A percentile compares a stretch with the other conserved stretches of the same genome.
These are phyloP conservation scores for Zoysia japonica DNA, from an alignment of 176 grass and related monocot genomes.

Conservation along the genomic window DNA sequence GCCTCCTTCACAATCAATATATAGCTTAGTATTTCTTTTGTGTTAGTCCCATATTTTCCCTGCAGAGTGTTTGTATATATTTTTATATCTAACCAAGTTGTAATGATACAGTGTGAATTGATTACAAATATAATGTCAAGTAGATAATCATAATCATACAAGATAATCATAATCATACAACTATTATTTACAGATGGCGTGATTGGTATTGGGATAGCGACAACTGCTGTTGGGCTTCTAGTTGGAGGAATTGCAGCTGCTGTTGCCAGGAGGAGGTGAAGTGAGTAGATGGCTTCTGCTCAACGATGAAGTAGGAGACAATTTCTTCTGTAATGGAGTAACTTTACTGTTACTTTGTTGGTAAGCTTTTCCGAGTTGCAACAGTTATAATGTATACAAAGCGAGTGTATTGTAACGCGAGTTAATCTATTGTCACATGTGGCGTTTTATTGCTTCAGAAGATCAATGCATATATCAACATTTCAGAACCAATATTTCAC, in stretches of 20 bases:
- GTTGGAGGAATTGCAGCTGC: slow-evolving; percentile 82
- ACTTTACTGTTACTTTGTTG: background rate
- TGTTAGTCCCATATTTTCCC: background rate
- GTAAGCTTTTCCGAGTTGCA: background rate
- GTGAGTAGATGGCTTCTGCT: background rate
- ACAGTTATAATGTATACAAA: slow-evolving; percentile 31
- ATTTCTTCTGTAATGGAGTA: background rate
- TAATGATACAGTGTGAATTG: background rate
- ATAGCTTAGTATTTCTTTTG: background rate
- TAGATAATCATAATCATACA: background rate
- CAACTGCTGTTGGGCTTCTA: slow-evolving; percentile 71
- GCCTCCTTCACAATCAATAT: background rate
- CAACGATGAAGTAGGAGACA: background rate
- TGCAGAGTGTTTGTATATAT: background rate
- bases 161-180: background rate
- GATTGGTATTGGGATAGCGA: slow-evolving; percentile 87
- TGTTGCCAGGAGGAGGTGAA: slow-evolving; percentile 67
- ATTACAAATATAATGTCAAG: background rate
- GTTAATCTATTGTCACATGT: background rate
- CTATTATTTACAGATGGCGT: slow-evolving; percentile 61
- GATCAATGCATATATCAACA: background rate
- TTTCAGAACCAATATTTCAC: background rate
- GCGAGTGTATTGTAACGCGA: background rate
- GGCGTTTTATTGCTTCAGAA: slow-evolving; percentile 24
- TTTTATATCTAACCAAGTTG: background rate